Percentiles rank a stretch among this genome's conserved stretches.
Evolutionary conservation across 1,284 basidiomycete genomes (phyloP).

Genomic region (Boletus sp.): DNA sequence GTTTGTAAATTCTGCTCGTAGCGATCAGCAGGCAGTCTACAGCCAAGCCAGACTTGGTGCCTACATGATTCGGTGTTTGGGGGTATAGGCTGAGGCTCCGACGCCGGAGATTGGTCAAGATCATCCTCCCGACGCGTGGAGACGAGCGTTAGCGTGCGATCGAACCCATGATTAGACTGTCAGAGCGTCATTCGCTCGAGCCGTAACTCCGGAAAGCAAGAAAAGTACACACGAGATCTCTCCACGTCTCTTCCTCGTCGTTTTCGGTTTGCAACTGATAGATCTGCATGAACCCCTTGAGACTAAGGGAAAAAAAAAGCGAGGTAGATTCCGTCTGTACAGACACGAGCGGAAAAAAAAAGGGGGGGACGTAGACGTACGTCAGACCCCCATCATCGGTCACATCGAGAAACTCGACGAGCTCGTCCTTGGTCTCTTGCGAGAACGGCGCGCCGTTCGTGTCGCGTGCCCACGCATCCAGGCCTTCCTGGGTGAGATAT

Average conservation of each 20-base stretch:
- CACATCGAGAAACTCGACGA: slow-evolving; percentile 69
- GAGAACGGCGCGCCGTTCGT: slow-evolving; percentile 74
- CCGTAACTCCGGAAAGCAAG: background rate
- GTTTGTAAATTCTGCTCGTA: slow-evolving; percentile 20
- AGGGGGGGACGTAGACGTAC: slow-evolving; percentile 44
- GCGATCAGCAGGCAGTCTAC: slow-evolving; percentile 3
- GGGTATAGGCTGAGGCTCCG: slow-evolving; percentile 15
- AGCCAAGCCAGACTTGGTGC: background rate
- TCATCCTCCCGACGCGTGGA: slow-evolving; percentile 55
- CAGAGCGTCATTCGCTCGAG: slow-evolving; percentile 2
- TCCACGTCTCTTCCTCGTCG: slow-evolving; percentile 79
- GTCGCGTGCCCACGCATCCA: slow-evolving; percentile 71
- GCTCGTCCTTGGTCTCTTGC: slow-evolving; percentile 70
- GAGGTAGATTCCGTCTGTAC: slow-evolving; percentile 3
- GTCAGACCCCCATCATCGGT: slow-evolving; percentile 69
- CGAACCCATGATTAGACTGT: slow-evolving; percentile 71
- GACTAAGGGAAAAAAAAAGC: slow-evolving; percentile 37
- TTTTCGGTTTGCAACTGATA: slow-evolving; percentile 78
- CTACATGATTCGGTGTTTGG: slow-evolving; percentile 19
- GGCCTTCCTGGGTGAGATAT: slow-evolving; percentile 51
- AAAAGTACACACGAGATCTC: slow-evolving; percentile 56
- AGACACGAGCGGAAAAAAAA: background rate
- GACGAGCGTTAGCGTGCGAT: slow-evolving; percentile 58
- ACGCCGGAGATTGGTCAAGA: slow-evolving; percentile 17
- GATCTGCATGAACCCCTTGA: slow-evolving; percentile 74